Conservation (phyloP, 2,329 filamentous ascomycete genomes). For the Neurospora crassa region DNA sequence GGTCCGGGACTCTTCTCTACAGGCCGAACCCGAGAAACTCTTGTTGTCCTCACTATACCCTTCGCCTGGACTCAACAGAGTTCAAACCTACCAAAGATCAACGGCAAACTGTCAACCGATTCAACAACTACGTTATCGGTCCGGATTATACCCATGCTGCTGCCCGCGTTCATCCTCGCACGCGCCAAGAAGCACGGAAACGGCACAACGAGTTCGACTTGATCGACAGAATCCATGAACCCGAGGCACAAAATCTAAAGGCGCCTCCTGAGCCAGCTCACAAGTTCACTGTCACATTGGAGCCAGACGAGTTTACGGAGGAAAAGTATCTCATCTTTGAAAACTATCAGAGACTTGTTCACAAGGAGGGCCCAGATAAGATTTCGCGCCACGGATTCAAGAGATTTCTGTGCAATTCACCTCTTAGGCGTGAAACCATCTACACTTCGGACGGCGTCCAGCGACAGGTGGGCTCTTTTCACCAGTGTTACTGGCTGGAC, state of each 20-base stretch:
- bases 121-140: constrained; percentile 59
- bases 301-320: constrained; percentile 59
- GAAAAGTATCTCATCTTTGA: constrained; percentile 67
- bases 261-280: constrained; percentile 56
- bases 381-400: constrained; percentile 55
- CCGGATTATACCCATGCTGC: constrained; percentile 56
- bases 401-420: constrained; percentile 65
- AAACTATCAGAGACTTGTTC: constrained; percentile 67
- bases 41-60: constrained; percentile 88
- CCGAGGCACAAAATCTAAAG: constrained; percentile 45
- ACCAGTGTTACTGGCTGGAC: constrained; percentile 74
- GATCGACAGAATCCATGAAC: constrained; percentile 57
- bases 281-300: constrained; percentile 58
- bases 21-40: constrained; percentile 68
- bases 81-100: constrained; percentile 64
- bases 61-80: constrained; percentile 56
- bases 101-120: constrained; percentile 65
- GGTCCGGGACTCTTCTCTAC: constrained; percentile 63
- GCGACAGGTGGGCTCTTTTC: constrained; percentile 59
- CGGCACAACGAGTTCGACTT: constrained; percentile 61
- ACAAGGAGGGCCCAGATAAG: constrained; percentile 52
- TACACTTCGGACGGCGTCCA: constrained; percentile 38
- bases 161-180: constrained; percentile 54
- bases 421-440: constrained; percentile 41
- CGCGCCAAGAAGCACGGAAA: constrained; percentile 54